A percentile compares a stretch with the other conserved stretches of the same genome.
These are phyloP conservation scores for Cladophialophora carrionii DNA, from an alignment of 2,329 filamentous ascomycete species.

Conservation along the genomic window DNA sequence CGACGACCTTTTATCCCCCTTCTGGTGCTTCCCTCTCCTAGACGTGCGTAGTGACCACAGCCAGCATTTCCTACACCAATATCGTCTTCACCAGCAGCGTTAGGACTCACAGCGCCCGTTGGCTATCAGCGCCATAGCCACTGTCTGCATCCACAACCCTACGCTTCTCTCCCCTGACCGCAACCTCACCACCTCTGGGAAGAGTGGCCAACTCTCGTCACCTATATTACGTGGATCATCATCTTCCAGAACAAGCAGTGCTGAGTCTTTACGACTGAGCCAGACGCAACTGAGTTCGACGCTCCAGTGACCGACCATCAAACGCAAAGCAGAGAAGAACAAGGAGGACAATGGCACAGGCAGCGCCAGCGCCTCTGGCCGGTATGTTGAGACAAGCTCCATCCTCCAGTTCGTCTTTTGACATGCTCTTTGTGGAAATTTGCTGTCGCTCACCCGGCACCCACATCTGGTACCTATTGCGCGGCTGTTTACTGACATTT, in stretches of 20 bases:
- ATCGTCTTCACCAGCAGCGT: constrained; percentile 19
- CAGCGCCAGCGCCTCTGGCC: constrained; percentile 25
- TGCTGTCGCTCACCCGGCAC: constrained; percentile 2
- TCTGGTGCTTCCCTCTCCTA: constrained; percentile 1
- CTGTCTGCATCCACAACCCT: constrained; percentile 2
- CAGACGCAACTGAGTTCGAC: not conserved
- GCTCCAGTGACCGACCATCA: not conserved
- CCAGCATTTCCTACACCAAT: constrained; percentile 20
- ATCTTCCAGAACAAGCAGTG: not conserved
- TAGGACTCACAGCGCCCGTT: constrained; percentile 15
- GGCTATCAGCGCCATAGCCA: constrained; percentile 22
- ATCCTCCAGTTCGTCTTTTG: not conserved
- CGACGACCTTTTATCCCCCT: constrained; percentile 8
- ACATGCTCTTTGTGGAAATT: not conserved
- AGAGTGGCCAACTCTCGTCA: not conserved
- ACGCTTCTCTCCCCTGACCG: constrained; percentile 20
- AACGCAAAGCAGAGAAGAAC: not conserved
- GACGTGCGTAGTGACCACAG: constrained; percentile 2
- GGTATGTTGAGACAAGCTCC: constrained; percentile 22
- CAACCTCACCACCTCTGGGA: not conserved
- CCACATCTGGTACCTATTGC: not conserved
- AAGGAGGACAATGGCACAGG: constrained; percentile 28
- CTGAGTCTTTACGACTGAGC: not conserved
- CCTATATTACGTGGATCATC: constrained; percentile 2
- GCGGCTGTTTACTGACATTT: constrained; percentile 15